phyloP scores from a whole-genome alignment of 1,139 yeast species.

The Kodamaea sp. region DNA sequence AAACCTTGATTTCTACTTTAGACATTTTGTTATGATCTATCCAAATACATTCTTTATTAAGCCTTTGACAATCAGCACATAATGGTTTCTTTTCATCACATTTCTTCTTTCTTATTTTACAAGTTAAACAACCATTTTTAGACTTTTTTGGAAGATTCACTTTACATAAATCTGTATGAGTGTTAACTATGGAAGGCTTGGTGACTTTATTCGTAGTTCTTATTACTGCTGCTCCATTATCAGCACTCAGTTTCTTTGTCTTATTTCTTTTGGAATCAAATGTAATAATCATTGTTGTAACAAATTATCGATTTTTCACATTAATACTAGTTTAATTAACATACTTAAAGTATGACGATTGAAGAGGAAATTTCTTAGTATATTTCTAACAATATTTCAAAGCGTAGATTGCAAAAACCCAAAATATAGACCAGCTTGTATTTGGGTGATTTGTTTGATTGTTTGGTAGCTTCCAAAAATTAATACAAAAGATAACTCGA shows the following conservation, averaged over 20 bases:
- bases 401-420: constrained; percentile 4
- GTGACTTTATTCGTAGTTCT: not conserved
- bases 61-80: constrained; percentile 43
- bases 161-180: constrained; percentile 5
- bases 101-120: constrained; percentile 68
- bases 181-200: not conserved
- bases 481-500: too few species aligned
- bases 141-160: constrained; percentile 26
- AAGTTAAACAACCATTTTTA: constrained; percentile 63
- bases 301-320: too few species aligned
- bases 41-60: constrained; percentile 25
- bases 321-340: too few species aligned
- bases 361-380: too few species aligned
- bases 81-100: constrained; percentile 63
- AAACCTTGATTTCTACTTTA: constrained; percentile 21
- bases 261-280: constrained; percentile 3
- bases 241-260: not conserved
- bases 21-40: constrained; percentile 29
- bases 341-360: too few species aligned
- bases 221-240: not conserved
- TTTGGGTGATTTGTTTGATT: not conserved
- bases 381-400: too few species aligned
- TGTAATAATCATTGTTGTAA: constrained; percentile 2
- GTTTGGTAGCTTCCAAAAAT: not conserved
- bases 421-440: constrained; percentile 7